Evolutionary conservation across 2,329 filamentous ascomycete genomes (phyloP).

Genomic region (Sporothrix protearum): DNA sequence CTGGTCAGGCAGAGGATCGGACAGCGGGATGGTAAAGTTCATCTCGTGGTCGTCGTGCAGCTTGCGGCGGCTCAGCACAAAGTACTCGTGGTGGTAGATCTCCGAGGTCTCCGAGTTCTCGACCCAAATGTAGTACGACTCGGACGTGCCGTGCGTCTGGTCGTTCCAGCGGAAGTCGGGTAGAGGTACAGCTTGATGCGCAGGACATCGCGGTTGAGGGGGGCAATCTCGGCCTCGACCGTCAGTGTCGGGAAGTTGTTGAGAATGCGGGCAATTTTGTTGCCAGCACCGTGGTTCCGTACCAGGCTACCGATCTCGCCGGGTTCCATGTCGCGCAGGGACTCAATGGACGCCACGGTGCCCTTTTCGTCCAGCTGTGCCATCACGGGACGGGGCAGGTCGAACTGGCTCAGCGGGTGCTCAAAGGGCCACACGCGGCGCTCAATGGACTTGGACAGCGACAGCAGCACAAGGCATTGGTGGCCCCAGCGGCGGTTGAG

Average conservation of each 20-base stretch:
- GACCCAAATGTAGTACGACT: conserved; percentile 98
- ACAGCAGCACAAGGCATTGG: conserved; percentile 86
- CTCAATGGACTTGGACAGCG: conserved; percentile 94
- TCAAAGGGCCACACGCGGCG: conserved; percentile 93
- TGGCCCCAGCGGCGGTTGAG: conserved; percentile 93
- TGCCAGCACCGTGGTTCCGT: conserved; percentile 84
- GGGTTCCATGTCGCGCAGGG: conserved; percentile 86
- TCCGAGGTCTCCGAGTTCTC: conserved; percentile 97
- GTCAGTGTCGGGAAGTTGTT: conserved; percentile 89
- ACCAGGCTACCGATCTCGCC: conserved; percentile 87
- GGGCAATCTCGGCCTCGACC: conserved; percentile 91
- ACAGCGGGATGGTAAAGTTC: conserved; percentile 93
- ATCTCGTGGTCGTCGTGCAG: conserved; percentile 95
- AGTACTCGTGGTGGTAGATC: conserved; percentile 97
- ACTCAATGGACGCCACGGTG: conserved; percentile 70
- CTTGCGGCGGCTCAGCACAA: conserved; percentile 86
- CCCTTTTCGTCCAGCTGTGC: conserved; percentile 64
- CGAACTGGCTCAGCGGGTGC: conserved; percentile 93
- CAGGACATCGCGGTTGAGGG: conserved; percentile 88
- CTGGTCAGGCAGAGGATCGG: conserved; percentile 88
- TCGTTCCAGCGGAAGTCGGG: conserved; percentile 93
- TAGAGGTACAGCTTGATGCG: conserved; percentile 83
- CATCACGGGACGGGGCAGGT: conserved; percentile 77
- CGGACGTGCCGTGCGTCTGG: conserved; percentile 84
- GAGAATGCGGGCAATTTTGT: conserved; percentile 73